phyloP scores from a whole-genome alignment of 768 basidiomycete genomes.

The Boletus sensibilis region DNA sequence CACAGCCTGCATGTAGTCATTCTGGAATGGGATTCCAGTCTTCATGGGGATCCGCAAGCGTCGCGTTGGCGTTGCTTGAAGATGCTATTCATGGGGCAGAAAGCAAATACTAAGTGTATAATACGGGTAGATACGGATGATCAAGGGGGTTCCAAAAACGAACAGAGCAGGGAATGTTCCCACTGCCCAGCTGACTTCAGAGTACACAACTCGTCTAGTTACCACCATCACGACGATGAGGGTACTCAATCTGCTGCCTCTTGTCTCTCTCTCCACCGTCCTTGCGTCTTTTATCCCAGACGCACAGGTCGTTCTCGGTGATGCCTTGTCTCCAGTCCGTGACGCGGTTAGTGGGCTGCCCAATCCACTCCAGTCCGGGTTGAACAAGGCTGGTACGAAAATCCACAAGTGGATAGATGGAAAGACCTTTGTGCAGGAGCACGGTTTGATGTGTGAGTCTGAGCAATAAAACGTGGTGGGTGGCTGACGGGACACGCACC shows the following conservation, averaged over 20 bases:
- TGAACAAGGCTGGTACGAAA: constrained; percentile 43
- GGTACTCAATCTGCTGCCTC: constrained; percentile 33
- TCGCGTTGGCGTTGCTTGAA: constrained; percentile 48
- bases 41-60: constrained; percentile 62
- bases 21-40: constrained; percentile 62
- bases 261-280: constrained; percentile 36
- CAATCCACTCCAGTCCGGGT: constrained; percentile 43
- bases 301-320: constrained; percentile 44
- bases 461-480: not conserved
- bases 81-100: constrained; percentile 30
- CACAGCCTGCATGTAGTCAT: constrained; percentile 41
- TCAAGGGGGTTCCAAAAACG: not conserved
- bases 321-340: constrained; percentile 20
- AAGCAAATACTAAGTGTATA: not conserved
- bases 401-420: constrained; percentile 65
- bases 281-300: constrained; percentile 41
- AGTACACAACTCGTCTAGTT: not conserved
- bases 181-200: not conserved
- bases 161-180: not conserved
- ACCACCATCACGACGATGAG: constrained; percentile 37
- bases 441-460: constrained; percentile 67
- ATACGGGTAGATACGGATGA: not conserved
- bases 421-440: constrained; percentile 65
- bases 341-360: constrained; percentile 37
- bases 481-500: constrained; percentile 1